phyloP scores from a whole-genome alignment of 768 basidiomycete species.

The Boletus vermiculosoides region DNA sequence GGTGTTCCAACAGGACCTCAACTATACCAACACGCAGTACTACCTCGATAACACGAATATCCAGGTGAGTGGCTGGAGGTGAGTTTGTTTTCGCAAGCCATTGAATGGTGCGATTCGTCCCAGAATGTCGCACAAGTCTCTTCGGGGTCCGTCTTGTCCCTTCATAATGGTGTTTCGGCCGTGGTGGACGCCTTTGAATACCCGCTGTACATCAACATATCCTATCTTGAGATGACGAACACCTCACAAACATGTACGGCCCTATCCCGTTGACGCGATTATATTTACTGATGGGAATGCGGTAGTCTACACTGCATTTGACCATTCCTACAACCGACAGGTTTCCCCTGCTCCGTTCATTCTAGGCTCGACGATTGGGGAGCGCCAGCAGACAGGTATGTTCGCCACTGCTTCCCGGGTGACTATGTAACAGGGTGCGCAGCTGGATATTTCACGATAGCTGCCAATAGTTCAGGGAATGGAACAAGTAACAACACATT shows the following conservation, averaged over 20 bases:
- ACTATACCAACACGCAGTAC: conserved; percentile 61
- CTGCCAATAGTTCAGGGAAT: conserved; percentile 52
- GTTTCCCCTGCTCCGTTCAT: conserved; percentile 59
- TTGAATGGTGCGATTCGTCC: not conserved
- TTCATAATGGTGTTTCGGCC: conserved; percentile 44
- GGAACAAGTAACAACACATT: conserved; percentile 72
- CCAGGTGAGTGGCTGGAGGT: conserved; percentile 34
- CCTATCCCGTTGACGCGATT: not conserved
- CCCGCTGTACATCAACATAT: conserved; percentile 47
- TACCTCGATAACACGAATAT: conserved; percentile 47
- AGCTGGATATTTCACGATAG: conserved; percentile 52
- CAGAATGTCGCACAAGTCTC: conserved; percentile 53
- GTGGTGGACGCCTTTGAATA: conserved; percentile 54
- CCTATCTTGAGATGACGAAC: conserved; percentile 32
- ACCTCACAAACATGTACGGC: conserved; percentile 21
- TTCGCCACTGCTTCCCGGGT: not conserved
- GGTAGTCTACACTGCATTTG: conserved; percentile 52
- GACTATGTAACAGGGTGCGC: not conserved
- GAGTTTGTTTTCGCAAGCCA: not conserved
- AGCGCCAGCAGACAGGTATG: conserved; percentile 60
- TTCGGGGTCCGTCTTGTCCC: conserved; percentile 45
- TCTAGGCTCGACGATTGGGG: conserved; percentile 53
- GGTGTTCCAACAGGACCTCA: conserved; percentile 58
- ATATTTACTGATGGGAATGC: not conserved
- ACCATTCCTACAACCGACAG: conserved; percentile 67